Percentiles rank a stretch among this genome's conserved stretches.
Evolutionary conservation across 805 yeast species (phyloP).

Genomic region (Sungouiella thailandica): DNA sequence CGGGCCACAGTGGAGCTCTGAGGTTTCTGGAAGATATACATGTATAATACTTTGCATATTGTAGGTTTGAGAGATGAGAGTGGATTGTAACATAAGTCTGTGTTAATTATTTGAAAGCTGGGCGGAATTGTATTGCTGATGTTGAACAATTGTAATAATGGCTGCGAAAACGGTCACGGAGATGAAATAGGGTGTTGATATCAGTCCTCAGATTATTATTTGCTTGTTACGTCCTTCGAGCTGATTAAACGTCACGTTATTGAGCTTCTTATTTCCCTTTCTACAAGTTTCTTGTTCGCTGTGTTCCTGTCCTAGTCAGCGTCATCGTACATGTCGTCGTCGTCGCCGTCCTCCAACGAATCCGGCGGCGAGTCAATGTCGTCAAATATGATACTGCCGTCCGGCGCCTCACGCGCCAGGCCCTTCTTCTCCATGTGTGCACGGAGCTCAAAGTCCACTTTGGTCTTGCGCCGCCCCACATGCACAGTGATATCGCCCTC

Average conservation of each 20-base stretch:
- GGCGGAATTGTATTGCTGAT: no score
- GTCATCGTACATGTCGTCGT: slow-evolving; percentile 3
- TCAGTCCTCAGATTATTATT: no score
- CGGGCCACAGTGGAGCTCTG: slow-evolving; percentile 2
- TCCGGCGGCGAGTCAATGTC: slow-evolving; percentile 13
- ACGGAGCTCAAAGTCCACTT: slow-evolving; percentile 41
- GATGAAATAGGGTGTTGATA: no score
- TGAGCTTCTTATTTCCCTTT: neutral
- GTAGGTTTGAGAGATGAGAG: no score
- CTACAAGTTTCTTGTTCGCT: neutral
- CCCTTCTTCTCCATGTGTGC: slow-evolving; percentile 40
- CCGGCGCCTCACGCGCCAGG: slow-evolving; percentile 12
- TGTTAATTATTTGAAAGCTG: no score
- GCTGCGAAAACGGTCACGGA: no score
- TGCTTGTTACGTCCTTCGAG: no score
- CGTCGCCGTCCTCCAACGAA: slow-evolving; percentile 7
- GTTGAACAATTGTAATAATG: no score
- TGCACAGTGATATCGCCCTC: slow-evolving; percentile 45
- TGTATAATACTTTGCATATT: no score
- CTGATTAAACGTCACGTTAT: no score
- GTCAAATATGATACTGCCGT: slow-evolving; percentile 11
- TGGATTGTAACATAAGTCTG: no score
- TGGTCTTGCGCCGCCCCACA: slow-evolving; percentile 42
- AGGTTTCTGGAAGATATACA: no score
- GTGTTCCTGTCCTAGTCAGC: neutral